Percentiles rank a stretch among this genome's conserved stretches.
Evolutionary conservation across 306 rosid species (phyloP).

Genomic region (Fragaria vesca): DNA sequence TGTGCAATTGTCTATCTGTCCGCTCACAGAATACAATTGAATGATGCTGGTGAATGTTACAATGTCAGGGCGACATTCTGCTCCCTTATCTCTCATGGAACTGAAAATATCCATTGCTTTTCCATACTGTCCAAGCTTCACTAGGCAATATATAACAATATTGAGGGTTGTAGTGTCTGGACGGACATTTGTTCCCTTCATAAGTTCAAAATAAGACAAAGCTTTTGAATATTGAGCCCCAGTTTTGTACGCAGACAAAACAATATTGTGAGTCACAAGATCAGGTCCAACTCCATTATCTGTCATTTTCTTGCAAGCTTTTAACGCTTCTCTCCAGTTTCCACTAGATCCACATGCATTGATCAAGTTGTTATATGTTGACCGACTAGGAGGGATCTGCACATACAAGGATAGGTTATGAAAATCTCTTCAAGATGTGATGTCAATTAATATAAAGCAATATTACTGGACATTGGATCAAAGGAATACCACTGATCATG

Average conservation of each 20-base stretch:
- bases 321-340: slow-evolving; percentile 94
- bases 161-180: slow-evolving; percentile 80
- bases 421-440: slow-evolving; percentile 21
- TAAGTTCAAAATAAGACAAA: slow-evolving; percentile 85
- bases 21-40: slow-evolving; percentile 72
- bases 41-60: slow-evolving; percentile 88
- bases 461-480: slow-evolving; percentile 3
- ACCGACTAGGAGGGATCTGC: slow-evolving; percentile 90
- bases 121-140: slow-evolving; percentile 66
- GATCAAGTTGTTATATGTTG: slow-evolving; percentile 88
- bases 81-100: slow-evolving; percentile 78
- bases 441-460: neutral
- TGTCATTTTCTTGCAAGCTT: slow-evolving; percentile 88
- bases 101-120: slow-evolving; percentile 67
- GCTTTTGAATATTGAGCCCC: slow-evolving; percentile 92
- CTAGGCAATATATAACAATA: slow-evolving; percentile 80
- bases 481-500: slow-evolving; percentile 11
- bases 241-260: slow-evolving; percentile 79
- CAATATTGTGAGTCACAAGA: slow-evolving; percentile 93
- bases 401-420: slow-evolving; percentile 27
- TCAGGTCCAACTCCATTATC: slow-evolving; percentile 98
- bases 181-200: slow-evolving; percentile 83
- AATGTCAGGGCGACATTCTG: slow-evolving; percentile 78
- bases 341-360: slow-evolving; percentile 97
- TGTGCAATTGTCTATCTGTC: slow-evolving; percentile 73